Evolutionary conservation across 1,284 basidiomycete species (phyloP).

Genomic region (Ganoderma leucocontextum): DNA sequence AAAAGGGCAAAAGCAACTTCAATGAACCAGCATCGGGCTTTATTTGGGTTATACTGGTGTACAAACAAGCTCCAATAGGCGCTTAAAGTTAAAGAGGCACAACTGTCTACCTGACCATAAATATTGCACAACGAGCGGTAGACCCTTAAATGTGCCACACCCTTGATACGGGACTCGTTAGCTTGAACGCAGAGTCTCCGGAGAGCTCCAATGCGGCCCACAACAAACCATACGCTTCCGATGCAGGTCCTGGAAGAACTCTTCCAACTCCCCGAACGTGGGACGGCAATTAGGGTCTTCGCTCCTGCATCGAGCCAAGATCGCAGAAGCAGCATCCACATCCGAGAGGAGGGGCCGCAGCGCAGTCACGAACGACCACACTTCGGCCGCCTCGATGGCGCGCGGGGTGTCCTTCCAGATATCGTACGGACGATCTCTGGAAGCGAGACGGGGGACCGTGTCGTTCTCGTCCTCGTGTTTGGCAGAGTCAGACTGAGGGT

Average conservation of each 20-base stretch:
- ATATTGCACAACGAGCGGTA: no score
- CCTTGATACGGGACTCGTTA: no score
- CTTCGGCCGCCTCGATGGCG: conserved; percentile 18
- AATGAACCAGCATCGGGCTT: no score
- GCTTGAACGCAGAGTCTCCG: background rate
- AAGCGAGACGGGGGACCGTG: background rate
- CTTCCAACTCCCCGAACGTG: background rate
- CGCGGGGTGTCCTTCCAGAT: conserved; percentile 10
- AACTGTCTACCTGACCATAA: no score
- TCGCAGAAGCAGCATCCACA: background rate
- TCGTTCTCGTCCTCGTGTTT: background rate
- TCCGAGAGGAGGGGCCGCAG: background rate
- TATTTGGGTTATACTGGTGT: no score
- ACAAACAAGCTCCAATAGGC: no score
- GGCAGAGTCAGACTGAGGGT: background rate
- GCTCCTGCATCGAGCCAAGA: conserved; percentile 2
- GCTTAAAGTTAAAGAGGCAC: no score
- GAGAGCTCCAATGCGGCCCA: background rate
- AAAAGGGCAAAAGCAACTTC: no score
- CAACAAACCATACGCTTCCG: background rate
- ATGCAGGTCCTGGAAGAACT: background rate
- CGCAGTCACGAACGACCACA: conserved; percentile 14
- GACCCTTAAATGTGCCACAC: no score
- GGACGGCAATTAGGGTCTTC: conserved; percentile 15
- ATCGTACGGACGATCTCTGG: conserved; percentile 9